Base-by-base conservation (phyloP, 441 rosid genomes). In the Adansonia madagascariensis region DNA sequence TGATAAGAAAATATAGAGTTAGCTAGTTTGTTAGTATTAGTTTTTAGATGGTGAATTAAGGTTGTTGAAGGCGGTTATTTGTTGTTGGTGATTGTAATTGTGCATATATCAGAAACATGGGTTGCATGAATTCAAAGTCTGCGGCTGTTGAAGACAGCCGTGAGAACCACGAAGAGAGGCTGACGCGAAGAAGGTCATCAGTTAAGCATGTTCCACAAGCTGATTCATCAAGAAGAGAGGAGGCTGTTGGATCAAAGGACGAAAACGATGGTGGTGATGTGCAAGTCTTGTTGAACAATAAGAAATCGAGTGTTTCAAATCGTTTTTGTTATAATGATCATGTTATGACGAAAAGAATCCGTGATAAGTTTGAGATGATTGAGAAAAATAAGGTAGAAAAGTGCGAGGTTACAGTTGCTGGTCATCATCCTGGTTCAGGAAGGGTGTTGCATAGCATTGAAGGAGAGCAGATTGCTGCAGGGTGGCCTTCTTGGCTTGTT, bases 401-500 rank as follows among this genome's bases (percentile, higher is more conserved):
- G 61, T 74, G 18, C 79, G 88, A 87, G 74, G 73, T 80, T 67
- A 77, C 67, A 14, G 63, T 73, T 59, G 59, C 55, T 74, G 78
- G 75, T 80, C 83, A 80, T 79, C 88, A 80, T 78, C 88, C 88
- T 0, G 78, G 82, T 49, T 60, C 77, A 9, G 87, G 84, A 39
- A 81, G 80, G 63, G 80, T 86, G 68, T 81, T 84, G 1, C 91
- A 85, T 68, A 78, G 78, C 10, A 61, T 53, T 59, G 94, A 88
- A 75, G 81, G 82, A 10, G 95, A 89, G 89, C 95, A 81, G 80
- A 86, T 90, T 78, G 90, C 91, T 0, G 97, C 91, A 8, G 97
- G 94, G 27, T 95, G 99, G 99, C 99, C 99, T 6, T 49, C 85
- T 73, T 93, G 99, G 99, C 92, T 95, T 24, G 87, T 88, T 52